Conservation (phyloP, 139 green algal genomes). For the Chlamydomonas schloesseri region DNA sequence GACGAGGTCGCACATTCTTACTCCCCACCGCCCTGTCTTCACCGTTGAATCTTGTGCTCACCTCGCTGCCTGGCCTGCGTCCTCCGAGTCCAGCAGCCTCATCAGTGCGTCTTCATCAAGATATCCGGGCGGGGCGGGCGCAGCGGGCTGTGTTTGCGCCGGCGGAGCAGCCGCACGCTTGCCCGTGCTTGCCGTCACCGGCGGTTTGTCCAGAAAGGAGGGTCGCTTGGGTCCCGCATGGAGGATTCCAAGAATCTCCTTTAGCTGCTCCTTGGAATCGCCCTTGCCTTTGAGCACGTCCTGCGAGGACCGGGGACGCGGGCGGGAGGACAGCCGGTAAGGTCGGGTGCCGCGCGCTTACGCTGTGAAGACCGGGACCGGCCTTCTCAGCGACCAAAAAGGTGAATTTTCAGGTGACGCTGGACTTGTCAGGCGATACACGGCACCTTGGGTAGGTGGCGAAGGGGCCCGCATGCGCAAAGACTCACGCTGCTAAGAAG, state of each 20-base stretch:
- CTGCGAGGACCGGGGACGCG: neutral
- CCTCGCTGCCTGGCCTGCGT: no score
- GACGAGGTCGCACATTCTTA: no score
- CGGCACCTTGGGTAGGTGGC: neutral
- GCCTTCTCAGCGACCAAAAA: neutral
- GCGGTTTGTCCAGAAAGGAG: constrained; percentile 35
- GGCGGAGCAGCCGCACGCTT: neutral
- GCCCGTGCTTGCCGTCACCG: constrained; percentile 2
- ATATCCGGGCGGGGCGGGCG: no score
- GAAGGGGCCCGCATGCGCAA: neutral
- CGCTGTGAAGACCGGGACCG: neutral
- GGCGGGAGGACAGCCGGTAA: neutral
- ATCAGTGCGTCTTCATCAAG: no score
- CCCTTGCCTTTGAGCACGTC: constrained; percentile 43
- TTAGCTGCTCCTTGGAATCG: constrained; percentile 38
- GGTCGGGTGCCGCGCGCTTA: no score
- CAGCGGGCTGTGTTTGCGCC: no score
- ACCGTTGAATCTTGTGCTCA: no score
- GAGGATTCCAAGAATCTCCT: constrained; percentile 45
- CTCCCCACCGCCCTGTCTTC: no score
- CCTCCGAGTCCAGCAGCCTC: no score
- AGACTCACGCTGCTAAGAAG: constrained; percentile 35
- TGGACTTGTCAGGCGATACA: no score
- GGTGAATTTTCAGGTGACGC: neutral
- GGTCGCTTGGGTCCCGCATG: constrained; percentile 38